These are phyloP conservation scores for Zasmidium cellare DNA, from an alignment of 2,329 filamentous ascomycete species.

Conservation along the genomic window DNA sequence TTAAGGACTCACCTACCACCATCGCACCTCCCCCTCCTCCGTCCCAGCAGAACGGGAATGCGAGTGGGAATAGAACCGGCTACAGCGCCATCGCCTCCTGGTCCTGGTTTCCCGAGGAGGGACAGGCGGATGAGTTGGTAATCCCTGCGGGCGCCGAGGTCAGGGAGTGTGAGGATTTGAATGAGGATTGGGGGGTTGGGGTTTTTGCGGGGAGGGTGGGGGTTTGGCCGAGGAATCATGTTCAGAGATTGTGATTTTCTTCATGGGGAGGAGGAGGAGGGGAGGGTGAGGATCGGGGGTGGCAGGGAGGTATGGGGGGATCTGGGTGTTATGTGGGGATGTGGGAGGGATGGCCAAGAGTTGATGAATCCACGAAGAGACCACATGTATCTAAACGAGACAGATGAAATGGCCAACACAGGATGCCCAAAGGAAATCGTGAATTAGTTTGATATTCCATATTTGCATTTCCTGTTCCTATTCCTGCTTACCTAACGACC, in stretches of 20 bases:
- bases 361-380: no score
- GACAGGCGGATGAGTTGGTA: slow-evolving; percentile 70
- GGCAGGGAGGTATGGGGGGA: no score
- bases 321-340: no score
- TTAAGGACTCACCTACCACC: slow-evolving; percentile 45
- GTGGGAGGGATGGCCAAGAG: no score
- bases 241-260: slow-evolving; percentile 43
- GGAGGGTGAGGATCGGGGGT: background rate
- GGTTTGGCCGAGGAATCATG: slow-evolving; percentile 78
- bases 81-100: slow-evolving; percentile 43
- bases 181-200: slow-evolving; percentile 88
- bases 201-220: slow-evolving; percentile 79
- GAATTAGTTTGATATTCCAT: no score
- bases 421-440: no score
- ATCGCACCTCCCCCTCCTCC: slow-evolving; percentile 34
- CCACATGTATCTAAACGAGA: no score
- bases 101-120: slow-evolving; percentile 68
- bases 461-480: background rate
- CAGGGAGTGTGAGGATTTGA: slow-evolving; percentile 79
- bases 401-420: no score
- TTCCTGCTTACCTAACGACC: background rate
- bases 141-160: slow-evolving; percentile 86
- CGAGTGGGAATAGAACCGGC: no score
- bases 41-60: no score
- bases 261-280: slow-evolving; percentile 12